Conservation (phyloP, 2,329 filamentous ascomycete species). For the Sarocladiaceae sp. region DNA sequence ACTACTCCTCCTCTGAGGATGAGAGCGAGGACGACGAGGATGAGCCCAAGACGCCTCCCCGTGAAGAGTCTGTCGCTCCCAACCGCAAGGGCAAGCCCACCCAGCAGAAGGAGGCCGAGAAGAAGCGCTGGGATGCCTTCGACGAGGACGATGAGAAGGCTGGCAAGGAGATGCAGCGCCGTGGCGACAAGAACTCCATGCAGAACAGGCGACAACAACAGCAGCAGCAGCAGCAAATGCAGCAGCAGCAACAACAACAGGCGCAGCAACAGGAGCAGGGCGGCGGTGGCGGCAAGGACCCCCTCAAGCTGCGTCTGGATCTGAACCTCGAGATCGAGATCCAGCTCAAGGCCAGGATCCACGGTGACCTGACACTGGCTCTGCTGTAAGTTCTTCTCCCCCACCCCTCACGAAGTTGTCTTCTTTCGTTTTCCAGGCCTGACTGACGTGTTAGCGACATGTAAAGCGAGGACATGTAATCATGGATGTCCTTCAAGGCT, state of each 20-base stretch:
- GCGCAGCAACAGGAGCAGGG: slow-evolving; percentile 4
- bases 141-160: slow-evolving; percentile 2
- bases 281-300: slow-evolving; percentile 10
- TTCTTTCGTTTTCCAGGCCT: slow-evolving; percentile 4
- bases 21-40: slow-evolving; percentile 12
- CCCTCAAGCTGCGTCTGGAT: slow-evolving; percentile 40
- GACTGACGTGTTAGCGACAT: slow-evolving; percentile 11
- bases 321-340: slow-evolving; percentile 76
- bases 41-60: slow-evolving; percentile 12
- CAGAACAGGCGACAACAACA: slow-evolving; percentile 6
- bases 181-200: slow-evolving; percentile 3
- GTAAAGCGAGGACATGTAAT: slow-evolving; percentile 10
- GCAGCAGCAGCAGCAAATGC: slow-evolving; percentile 7
- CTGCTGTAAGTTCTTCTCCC: slow-evolving; percentile 48
- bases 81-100: slow-evolving; percentile 2
- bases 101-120: slow-evolving; percentile 7
- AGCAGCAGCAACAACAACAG: slow-evolving; percentile 10
- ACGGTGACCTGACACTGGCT: slow-evolving; percentile 68
- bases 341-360: slow-evolving; percentile 71
- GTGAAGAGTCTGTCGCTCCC: slow-evolving; percentile 10
- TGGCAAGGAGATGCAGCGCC: slow-evolving; percentile 10
- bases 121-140: slow-evolving; percentile 5
- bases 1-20: slow-evolving; percentile 4
- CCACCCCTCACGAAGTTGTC: slow-evolving; percentile 2
- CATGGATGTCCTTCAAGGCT: neutral